Evolutionary conservation across 73 alveolate genomes (phyloP), one percentile per base, ranked within the genome.

Genomic region (Paramecium octaurelia): DNA sequence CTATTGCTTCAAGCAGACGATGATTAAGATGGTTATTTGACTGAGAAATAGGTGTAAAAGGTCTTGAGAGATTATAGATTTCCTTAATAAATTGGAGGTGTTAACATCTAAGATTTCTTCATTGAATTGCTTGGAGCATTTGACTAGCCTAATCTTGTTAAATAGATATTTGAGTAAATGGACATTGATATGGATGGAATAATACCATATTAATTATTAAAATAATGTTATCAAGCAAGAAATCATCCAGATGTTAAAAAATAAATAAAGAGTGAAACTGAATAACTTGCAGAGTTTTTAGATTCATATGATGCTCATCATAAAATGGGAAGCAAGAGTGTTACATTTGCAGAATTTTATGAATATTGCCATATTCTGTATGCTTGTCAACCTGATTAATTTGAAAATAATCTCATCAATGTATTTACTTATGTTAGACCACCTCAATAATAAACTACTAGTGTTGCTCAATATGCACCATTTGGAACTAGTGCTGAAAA

Each of bases 131-230:
- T 75, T 2, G 88, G 88, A 29, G 20, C 58, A 3, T 75, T 75
- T 75, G 58, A 75, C 5, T 75, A 35, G 4, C 31, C 35, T 46
- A 58, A 46, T 21, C 35, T 93, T 34, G 96, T 86, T 8, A 70
- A 70, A 24, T 75, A 94, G 71, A 94, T 93, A 24, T 95, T 95
- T 86, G 92, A 88, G 21, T 92, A 95, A 59, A 46, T 95, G 46
- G 97, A 95, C 83, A 36, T 92, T n/a, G 96, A 95, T 88, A 76
- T 27, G 92, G 95, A 95, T 95, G 97, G 96, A 14, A 59, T 86
- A 16, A 64, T 95, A 27, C 95, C 95, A 48, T 46, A 87, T 21
- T 38, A 75, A 29, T 90, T 89, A 48, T 69, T 94, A 54, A 94
- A 94, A 76, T 43, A 60, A 18, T 71, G 42, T 38, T 94, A 92